Percentiles rank a stretch among this genome's conserved stretches.
phyloP scores from a whole-genome alignment of 2,329 filamentous ascomycete species.

The Aspergillus caelatus region DNA sequence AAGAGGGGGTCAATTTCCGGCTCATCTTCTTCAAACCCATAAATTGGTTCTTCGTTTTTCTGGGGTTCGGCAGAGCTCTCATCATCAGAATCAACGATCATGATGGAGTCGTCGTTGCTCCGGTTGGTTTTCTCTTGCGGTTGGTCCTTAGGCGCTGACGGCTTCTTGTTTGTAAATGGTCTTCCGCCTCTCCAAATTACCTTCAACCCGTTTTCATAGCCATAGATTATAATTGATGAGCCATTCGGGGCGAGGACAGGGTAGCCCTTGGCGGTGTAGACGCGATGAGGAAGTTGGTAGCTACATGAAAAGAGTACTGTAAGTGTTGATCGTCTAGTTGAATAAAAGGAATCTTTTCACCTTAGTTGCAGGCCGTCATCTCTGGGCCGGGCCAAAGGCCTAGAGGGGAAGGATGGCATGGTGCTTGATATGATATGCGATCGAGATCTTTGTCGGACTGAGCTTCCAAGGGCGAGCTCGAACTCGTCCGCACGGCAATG shows the following conservation, averaged over 20 bases:
- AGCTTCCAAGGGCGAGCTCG: not conserved
- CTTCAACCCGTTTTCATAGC: constrained; percentile 60
- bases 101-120: constrained; percentile 48
- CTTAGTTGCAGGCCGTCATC: constrained; percentile 48
- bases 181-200: constrained; percentile 64
- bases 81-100: constrained; percentile 61
- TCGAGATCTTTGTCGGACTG: not conserved
- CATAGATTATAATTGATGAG: constrained; percentile 64
- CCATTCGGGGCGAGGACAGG: constrained; percentile 62
- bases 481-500: not conserved
- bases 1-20: constrained; percentile 58
- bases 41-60: constrained; percentile 23
- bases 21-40: constrained; percentile 57
- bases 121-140: constrained; percentile 25
- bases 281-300: constrained; percentile 62
- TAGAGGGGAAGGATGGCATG: constrained; percentile 41
- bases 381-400: constrained; percentile 41
- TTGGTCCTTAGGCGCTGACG: constrained; percentile 25
- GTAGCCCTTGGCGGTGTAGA: constrained; percentile 60
- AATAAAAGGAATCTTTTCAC: constrained; percentile 26
- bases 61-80: constrained; percentile 47
- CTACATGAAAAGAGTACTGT: constrained; percentile 39
- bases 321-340: constrained; percentile 2
- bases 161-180: constrained; percentile 43
- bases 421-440: constrained; percentile 10